These are phyloP conservation scores for Schrenkiella parvula DNA, from an alignment of 345 rosid genomes.

Conservation along the genomic window DNA sequence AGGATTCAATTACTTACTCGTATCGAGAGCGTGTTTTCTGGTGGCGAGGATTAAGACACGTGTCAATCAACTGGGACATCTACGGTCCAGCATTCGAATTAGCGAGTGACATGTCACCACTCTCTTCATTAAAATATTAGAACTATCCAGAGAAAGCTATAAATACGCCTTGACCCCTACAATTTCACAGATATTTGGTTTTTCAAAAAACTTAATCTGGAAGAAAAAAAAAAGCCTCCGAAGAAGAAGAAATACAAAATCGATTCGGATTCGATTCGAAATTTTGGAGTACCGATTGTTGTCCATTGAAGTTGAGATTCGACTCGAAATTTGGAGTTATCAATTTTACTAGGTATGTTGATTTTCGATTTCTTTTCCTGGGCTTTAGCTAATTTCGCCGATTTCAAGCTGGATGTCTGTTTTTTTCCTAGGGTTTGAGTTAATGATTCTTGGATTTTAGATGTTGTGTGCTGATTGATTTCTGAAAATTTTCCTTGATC, in stretches of 20 bases:
- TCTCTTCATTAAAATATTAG: slow-evolving; percentile 3
- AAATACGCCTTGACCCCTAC: slow-evolving; percentile 12
- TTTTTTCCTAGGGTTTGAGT: neutral
- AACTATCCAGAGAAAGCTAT: slow-evolving; percentile 22
- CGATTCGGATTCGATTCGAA: neutral
- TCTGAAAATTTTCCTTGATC: neutral
- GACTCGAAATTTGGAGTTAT: neutral
- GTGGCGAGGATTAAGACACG: slow-evolving; percentile 5
- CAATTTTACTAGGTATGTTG: neutral
- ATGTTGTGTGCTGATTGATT: neutral
- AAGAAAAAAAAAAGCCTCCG: neutral
- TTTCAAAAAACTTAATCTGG: neutral
- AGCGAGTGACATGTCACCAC: neutral
- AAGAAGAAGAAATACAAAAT: neutral
- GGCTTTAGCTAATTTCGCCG: slow-evolving; percentile 2
- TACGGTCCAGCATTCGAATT: neutral
- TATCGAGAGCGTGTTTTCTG: neutral
- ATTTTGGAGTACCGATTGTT: neutral
- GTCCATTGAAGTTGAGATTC: neutral
- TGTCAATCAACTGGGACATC: neutral
- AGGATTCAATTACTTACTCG: slow-evolving; percentile 27
- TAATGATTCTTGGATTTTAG: neutral
- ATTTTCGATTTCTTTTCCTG: neutral
- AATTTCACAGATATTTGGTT: neutral
- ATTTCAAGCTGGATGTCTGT: neutral